These are phyloP conservation scores for Middelhovenomyces tepae DNA, from an alignment of 805 yeast genomes.

Conservation along the genomic window DNA sequence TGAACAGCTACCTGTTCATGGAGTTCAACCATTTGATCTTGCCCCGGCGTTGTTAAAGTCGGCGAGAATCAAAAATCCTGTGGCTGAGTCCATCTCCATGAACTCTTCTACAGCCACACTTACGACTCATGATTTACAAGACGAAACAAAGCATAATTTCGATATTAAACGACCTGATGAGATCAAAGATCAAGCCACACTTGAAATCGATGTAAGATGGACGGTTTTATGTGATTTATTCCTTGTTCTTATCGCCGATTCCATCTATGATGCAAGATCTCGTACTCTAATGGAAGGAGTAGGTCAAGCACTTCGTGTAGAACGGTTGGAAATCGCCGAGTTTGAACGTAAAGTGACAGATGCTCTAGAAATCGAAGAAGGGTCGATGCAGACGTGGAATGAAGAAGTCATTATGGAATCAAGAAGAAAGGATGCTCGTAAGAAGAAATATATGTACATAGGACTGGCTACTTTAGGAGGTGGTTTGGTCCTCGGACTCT, in stretches of 20 bases:
- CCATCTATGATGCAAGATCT: conserved; percentile 83
- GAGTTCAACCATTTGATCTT: conserved; percentile 66
- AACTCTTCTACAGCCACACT: conserved; percentile 4
- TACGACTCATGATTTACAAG: conserved; percentile 9
- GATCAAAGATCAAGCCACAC: conserved; percentile 16
- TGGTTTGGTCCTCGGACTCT: conserved; percentile 82
- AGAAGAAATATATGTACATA: conserved; percentile 69
- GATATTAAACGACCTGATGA: conserved; percentile 17
- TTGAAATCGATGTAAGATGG: conserved; percentile 81
- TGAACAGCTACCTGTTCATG: conserved; percentile 75
- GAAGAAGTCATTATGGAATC: conserved; percentile 58
- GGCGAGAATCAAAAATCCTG: conserved; percentile 44
- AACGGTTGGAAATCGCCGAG: conserved; percentile 64
- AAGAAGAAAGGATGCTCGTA: conserved; percentile 55
- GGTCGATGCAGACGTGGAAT: conserved; percentile 69
- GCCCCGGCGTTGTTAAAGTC: conserved; percentile 49
- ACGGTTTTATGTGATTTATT: conserved; percentile 88
- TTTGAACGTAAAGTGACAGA: conserved; percentile 89
- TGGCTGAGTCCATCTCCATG: conserved; percentile 15
- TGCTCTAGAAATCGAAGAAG: conserved; percentile 79
- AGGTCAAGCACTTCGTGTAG: conserved; percentile 51
- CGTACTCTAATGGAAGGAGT: conserved; percentile 66
- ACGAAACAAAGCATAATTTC: conserved; percentile 7
- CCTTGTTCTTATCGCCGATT: conserved; percentile 67
- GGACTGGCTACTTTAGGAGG: conserved; percentile 97